Conservation (phyloP, 2,329 filamentous ascomycete genomes). For the Hypoxylon sp. region DNA sequence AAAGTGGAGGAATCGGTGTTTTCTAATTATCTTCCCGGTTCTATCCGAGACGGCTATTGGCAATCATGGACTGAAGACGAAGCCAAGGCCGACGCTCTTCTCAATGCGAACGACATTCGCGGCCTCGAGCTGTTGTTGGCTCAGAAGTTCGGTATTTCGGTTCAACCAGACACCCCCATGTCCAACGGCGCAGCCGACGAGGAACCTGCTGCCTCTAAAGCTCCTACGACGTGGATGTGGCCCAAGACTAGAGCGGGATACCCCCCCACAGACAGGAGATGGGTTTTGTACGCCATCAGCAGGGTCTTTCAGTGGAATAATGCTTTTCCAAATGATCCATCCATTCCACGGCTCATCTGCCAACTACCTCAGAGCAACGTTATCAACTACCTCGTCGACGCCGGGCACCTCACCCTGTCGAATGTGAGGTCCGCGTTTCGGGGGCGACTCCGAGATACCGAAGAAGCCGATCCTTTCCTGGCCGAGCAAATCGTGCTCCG, state of each 20-base stretch:
- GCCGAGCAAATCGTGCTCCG: slow-evolving; percentile 69
- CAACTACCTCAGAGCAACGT: slow-evolving; percentile 62
- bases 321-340: slow-evolving; percentile 54
- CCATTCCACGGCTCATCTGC: slow-evolving; percentile 51
- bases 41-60: slow-evolving; percentile 60
- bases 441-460: slow-evolving; percentile 54
- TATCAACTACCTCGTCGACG: slow-evolving; percentile 66
- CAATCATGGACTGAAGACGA: slow-evolving; percentile 55
- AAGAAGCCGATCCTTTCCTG: slow-evolving; percentile 57
- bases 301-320: slow-evolving; percentile 67
- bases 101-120: slow-evolving; percentile 55
- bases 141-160: slow-evolving; percentile 57
- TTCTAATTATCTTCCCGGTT: slow-evolving; percentile 56
- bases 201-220: slow-evolving; percentile 23
- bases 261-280: slow-evolving; percentile 68
- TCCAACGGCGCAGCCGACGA: slow-evolving; percentile 36
- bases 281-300: slow-evolving; percentile 70
- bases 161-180: slow-evolving; percentile 39
- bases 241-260: slow-evolving; percentile 55
- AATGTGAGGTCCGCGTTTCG: slow-evolving; percentile 68
- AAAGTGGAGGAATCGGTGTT: slow-evolving; percentile 47
- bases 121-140: slow-evolving; percentile 62
- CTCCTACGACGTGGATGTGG: slow-evolving; percentile 61
- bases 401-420: slow-evolving; percentile 66
- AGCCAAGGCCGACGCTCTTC: slow-evolving; percentile 57